Evolutionary conservation across 1,284 basidiomycete species (phyloP).

Genomic region (Cutaneotrichosporon sp.): DNA sequence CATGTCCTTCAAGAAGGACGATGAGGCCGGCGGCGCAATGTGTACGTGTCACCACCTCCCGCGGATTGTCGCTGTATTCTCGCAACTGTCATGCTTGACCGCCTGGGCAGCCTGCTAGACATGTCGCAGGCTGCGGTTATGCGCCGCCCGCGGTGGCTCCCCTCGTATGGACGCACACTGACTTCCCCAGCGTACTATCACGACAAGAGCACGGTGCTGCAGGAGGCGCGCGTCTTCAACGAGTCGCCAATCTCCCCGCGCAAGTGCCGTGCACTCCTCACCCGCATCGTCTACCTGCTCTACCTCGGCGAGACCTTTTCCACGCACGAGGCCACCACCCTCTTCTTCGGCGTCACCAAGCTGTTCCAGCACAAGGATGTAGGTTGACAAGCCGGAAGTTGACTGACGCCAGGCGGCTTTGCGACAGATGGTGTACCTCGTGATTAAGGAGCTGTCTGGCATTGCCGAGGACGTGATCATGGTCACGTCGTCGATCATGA

Average conservation of each 20-base stretch:
- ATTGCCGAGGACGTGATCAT: conserved; percentile 99
- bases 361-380: conserved; percentile 99
- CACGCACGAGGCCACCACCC: conserved; percentile 91
- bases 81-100: background rate
- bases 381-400: conserved; percentile 45
- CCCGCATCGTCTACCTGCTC: conserved; percentile 91
- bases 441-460: conserved; percentile 94
- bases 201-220: conserved; percentile 92
- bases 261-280: conserved; percentile 93
- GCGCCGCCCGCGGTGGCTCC: too few relatives aligned
- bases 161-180: background rate
- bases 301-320: conserved; percentile 94
- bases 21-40: conserved; percentile 66
- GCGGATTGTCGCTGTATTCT: too few relatives aligned
- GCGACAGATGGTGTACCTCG: conserved; percentile 96
- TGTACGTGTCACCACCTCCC: conserved; percentile 21
- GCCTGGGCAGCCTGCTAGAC: background rate
- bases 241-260: conserved; percentile 95
- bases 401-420: conserved; percentile 66
- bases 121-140: background rate
- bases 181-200: conserved; percentile 52
- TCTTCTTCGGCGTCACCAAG: conserved; percentile 99
- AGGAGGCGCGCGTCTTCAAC: conserved; percentile 98
- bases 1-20: conserved; percentile 80
- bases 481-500: conserved; percentile 99